Evolutionary conservation across 164 flowering plant species (phyloP), one percentile per base, ranked within the genome.

Genomic region (Pachysandra terminalis): DNA sequence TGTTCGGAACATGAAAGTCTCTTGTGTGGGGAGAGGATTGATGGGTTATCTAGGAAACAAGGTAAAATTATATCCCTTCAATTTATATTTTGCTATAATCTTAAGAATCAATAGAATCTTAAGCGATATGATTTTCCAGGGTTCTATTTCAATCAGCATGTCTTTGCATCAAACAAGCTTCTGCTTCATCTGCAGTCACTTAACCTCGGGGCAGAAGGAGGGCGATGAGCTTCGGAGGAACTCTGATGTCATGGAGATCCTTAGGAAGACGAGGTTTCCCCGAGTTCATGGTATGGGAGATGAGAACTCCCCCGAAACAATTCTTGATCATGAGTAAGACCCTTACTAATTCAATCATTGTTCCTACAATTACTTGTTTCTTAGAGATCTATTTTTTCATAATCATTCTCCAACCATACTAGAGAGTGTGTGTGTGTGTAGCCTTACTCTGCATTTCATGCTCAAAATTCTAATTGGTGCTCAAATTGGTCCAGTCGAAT

Each of bases 41-140:
- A 83, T 83, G 86, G 86, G 86, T 67, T 83, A 83, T 65, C 86
- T 83, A 51, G 86, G 86, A 64, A 83, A 81, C 59, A 83, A 83
- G 84, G 86, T 83, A 79, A 48, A 71, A 62, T 17, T 7, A 3
- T 23, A 57, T 41, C 12, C 45, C 49, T 4, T 56, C 19, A 6
- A 27, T 56, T 70, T n/a, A n/a, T n/a, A 55, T 10, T 37, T 25
- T 24, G 1, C n/a, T 7, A 25, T 12, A 1, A 49, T 13, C 12
- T 63, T 21, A 17, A 25, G 55, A 17, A 64, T 15, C n/a, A n/a
- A 64, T 14, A 41, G 49, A 35, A 35, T 35, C 16, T 32, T 32
- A 61, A 45, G 19, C 8, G 24, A n/a, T 28, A 59, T 37, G 40
- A n/a, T 41, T 35, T 67, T 73, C 32, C 74, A 76, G 80, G 80